A percentile compares a stretch with the other conserved stretches of the same genome.
Evolutionary conservation across 306 rosid species (phyloP).

Genomic region (Oemleria cerasiformis): DNA sequence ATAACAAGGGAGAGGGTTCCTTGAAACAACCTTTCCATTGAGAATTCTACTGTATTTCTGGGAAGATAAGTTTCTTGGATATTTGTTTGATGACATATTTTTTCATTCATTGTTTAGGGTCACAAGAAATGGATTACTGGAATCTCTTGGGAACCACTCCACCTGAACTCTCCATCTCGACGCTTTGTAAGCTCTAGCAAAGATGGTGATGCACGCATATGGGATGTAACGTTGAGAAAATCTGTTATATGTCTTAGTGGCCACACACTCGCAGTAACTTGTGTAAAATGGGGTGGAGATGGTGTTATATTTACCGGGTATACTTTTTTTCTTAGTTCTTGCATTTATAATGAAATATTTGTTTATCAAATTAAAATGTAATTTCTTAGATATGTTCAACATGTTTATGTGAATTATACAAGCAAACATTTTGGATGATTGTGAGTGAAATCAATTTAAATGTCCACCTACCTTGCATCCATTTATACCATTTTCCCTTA

Average conservation of each 20-base stretch:
- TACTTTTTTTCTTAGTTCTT: slow-evolving; percentile 12
- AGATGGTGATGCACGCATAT: slow-evolving; percentile 97
- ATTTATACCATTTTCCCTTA: not conserved
- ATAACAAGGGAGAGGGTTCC: not conserved
- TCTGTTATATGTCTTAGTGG: slow-evolving; percentile 69
- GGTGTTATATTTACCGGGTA: slow-evolving; percentile 96
- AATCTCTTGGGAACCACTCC: slow-evolving; percentile 95
- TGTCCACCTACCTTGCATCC: not conserved
- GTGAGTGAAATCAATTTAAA: not conserved
- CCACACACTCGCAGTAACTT: slow-evolving; percentile 86
- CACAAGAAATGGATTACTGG: slow-evolving; percentile 98
- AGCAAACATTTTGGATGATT: not conserved
- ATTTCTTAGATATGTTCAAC: not conserved
- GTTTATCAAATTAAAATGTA: not conserved
- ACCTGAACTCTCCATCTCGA: slow-evolving; percentile 78
- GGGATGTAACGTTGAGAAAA: slow-evolving; percentile 74
- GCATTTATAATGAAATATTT: not conserved
- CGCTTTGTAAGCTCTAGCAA: slow-evolving; percentile 96
- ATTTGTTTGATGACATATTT: not conserved
- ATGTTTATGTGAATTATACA: not conserved
- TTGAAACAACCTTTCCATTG: not conserved
- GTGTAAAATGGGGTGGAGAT: slow-evolving; percentile 99
- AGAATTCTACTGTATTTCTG: not conserved
- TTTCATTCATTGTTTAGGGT: slow-evolving; percentile 43
- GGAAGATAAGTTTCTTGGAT: not conserved